These are phyloP conservation scores for Blepharisma undulans DNA, from an alignment of 169 alveolate genomes.

Conservation along the genomic window DNA sequence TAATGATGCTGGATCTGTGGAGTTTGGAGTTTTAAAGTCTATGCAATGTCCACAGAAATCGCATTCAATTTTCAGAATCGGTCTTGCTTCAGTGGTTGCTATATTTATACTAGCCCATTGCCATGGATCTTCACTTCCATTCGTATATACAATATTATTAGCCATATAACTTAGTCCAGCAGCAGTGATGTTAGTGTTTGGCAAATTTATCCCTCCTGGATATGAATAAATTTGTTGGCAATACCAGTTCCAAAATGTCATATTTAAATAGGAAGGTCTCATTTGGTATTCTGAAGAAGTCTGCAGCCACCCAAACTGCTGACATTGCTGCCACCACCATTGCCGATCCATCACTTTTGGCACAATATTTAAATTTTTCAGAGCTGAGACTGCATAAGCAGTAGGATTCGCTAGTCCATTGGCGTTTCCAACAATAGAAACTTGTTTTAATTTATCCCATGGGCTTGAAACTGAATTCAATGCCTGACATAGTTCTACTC, in stretches of 20 bases:
- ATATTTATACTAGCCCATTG: slow-evolving; percentile 58
- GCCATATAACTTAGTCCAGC: slow-evolving; percentile 50
- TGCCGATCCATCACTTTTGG: slow-evolving; percentile 40
- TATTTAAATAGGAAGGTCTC: slow-evolving; percentile 45
- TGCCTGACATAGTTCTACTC: slow-evolving; percentile 55
- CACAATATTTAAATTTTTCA: slow-evolving; percentile 46
- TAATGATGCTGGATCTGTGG: slow-evolving; percentile 48
- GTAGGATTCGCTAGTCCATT: slow-evolving; percentile 23
- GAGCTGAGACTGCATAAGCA: slow-evolving; percentile 45
- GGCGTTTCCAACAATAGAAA: background rate
- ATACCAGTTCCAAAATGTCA: slow-evolving; percentile 56
- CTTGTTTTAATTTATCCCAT: slow-evolving; percentile 29
- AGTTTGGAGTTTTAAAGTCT: slow-evolving; percentile 66
- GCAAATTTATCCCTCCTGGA: slow-evolving; percentile 28
- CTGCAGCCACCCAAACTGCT: slow-evolving; percentile 68
- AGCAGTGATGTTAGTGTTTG: slow-evolving; percentile 48
- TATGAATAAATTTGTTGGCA: slow-evolving; percentile 56
- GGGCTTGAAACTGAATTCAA: background rate
- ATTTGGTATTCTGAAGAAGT: slow-evolving; percentile 52
- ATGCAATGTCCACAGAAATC: slow-evolving; percentile 75
- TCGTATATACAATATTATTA: slow-evolving; percentile 58
- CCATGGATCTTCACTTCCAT: slow-evolving; percentile 83
- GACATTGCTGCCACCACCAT: slow-evolving; percentile 67
- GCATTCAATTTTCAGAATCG: slow-evolving; percentile 54
- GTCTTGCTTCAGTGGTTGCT: background rate